phyloP scores from a whole-genome alignment of 495 filamentous ascomycete genomes.

The Cladorrhinum samala region DNA sequence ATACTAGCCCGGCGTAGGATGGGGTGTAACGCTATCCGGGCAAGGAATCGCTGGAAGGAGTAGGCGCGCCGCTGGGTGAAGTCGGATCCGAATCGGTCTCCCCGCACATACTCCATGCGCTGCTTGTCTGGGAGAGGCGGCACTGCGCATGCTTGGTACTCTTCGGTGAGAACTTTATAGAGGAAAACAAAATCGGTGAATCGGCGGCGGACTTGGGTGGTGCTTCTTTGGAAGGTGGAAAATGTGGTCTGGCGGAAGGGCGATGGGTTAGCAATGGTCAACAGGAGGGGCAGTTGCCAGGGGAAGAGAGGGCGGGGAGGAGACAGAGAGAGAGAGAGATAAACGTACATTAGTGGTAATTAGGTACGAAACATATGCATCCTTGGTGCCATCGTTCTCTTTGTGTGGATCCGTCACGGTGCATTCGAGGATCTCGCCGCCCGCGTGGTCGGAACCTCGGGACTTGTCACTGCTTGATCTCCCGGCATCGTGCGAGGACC shows the following conservation, averaged over 20 bases:
- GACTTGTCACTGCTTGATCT: constrained; percentile 21
- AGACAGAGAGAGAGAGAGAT: background rate
- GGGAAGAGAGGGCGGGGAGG: too few species aligned
- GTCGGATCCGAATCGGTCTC: constrained; percentile 88
- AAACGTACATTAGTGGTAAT: constrained; percentile 78
- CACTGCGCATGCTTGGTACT: constrained; percentile 87
- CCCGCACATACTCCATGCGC: constrained; percentile 96
- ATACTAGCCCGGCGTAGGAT: constrained; percentile 76
- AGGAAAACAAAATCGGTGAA: constrained; percentile 98
- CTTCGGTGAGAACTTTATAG: constrained; percentile 77
- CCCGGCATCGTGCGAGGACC: constrained; percentile 19
- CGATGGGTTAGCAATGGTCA: constrained; percentile 3
- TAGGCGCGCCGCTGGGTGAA: constrained; percentile 87
- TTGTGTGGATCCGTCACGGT: constrained; percentile 75
- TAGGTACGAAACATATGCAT: constrained; percentile 91
- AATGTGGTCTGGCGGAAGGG: constrained; percentile 73
- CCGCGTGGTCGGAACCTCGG: constrained; percentile 59
- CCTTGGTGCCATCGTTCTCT: constrained; percentile 95
- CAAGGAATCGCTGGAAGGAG: constrained; percentile 87
- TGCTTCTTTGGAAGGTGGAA: constrained; percentile 75
- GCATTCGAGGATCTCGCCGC: constrained; percentile 77
- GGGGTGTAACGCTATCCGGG: constrained; percentile 80
- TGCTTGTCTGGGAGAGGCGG: constrained; percentile 96
- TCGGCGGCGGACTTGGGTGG: constrained; percentile 71
- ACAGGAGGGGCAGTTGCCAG: background rate